Evolutionary conservation across 805 yeast genomes (phyloP), one percentile per base, ranked within the genome.

Genomic region (Candida broadrunensis): DNA sequence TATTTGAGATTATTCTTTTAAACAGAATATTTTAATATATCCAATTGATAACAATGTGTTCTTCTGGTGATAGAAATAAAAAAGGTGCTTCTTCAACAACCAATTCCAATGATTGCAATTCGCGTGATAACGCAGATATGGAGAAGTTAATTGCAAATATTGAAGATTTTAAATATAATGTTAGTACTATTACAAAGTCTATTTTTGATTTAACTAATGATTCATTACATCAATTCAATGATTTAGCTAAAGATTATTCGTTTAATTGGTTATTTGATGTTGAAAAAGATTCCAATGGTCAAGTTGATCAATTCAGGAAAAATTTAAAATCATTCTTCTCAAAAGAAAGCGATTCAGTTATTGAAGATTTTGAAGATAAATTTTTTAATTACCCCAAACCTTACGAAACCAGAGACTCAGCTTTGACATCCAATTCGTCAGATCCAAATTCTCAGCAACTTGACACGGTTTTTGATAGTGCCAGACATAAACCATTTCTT

Each of bases 161-260:
- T 27, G 55, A 60, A 26, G 59, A 55, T 17, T 38, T 61, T 25
- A 57, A 60, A 34, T 46, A 48, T 24, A 49, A 49, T 25, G 41
- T 65, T n/a, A 51, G 57, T 12, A 50, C 54, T 6, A 44, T 61
- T 15, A 52, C 69, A 15, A 55, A 52, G 26, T 50, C 58, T 12
- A 25, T 65, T 5, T 52, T 54, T 37, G 52, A 56, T 32, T 40
- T 52, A 21, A 56, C 65, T 16, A 37, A 37, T 35, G 55, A 57
- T 20, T 45, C 56, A 3, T 33, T 60, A 13, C 45, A 27, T 20
- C 63, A 61, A 15, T 35, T 58, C 34, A 55, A 58, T 35, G 55
- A 46, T 5, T 38, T 33, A 14, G 55, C 56, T 13, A 58, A 48
- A 37, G 52, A 50, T 14, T 49, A 48, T 18, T 49, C 56, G 2